These are phyloP conservation scores for Trichoderma sp. DNA, from an alignment of 2,329 filamentous ascomycete species.

Conservation along the genomic window DNA sequence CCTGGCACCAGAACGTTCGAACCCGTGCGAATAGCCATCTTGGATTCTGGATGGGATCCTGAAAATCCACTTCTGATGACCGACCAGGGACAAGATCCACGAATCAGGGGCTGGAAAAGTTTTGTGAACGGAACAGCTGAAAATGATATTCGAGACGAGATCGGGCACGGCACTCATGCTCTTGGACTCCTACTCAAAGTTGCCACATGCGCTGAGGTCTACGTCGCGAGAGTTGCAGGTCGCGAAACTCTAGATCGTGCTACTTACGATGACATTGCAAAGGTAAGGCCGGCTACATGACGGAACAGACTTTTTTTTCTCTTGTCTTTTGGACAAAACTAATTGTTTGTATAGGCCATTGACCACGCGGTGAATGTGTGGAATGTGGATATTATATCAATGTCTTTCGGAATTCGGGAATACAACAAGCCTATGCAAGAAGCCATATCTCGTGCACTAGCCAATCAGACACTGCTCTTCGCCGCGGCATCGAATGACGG, in stretches of 20 bases:
- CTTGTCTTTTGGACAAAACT: not conserved
- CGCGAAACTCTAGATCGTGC: not conserved
- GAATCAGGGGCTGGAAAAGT: not conserved
- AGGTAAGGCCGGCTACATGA: not conserved
- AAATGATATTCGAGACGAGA: not conserved
- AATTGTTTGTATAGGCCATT: not conserved
- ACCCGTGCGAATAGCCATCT: slow-evolving; percentile 2
- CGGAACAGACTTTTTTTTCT: not conserved
- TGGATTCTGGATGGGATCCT: not conserved
- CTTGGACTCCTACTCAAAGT: not conserved
- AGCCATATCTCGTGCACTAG: not conserved
- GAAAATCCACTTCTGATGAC: not conserved
- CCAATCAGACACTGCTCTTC: not conserved
- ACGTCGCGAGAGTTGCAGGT: not conserved
- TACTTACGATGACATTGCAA: not conserved
- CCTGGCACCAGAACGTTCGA: not conserved
- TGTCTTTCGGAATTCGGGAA: not conserved
- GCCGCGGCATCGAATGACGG: slow-evolving; percentile 6
- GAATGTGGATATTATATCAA: slow-evolving; percentile 7
- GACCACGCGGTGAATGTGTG: not conserved
- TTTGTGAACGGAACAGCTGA: not conserved
- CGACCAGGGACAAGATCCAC: not conserved
- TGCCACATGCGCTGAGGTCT: not conserved
- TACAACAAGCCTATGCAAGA: not conserved
- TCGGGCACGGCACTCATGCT: slow-evolving; percentile 3